Base-by-base conservation (phyloP, 2,329 filamentous ascomycete species). In the Exophiala sp. region DNA sequence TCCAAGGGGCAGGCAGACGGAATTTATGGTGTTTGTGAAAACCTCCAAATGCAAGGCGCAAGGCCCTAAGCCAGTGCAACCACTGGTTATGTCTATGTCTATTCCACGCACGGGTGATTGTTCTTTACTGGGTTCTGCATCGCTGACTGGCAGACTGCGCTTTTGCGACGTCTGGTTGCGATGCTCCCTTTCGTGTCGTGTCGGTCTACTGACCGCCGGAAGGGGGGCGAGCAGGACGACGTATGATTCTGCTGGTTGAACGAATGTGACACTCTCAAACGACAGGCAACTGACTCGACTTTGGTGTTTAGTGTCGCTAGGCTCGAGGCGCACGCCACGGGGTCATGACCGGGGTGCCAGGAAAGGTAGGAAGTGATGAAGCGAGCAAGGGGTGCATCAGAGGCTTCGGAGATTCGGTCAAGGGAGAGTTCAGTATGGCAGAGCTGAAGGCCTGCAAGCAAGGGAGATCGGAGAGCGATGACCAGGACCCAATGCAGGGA, bases 201-300 rank as follows among this genome's bases (percentile, higher is more conserved):
- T 55, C 52, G 52, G 52, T 55, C 52, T 46, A 46, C 42, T 46
- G 52, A 55, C 52, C 52, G 52, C 52, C 52, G 46, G 45, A 52
- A 51, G 39, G 21, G 30, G 24, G 35, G 39, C 41, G 50, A 46
- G 37, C 22, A 13, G 21, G 44, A 41, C 38, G 34, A 43, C n/a
- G 41, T 43, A 46, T 43, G 38, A 38, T 38, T 46, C 27, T 42
- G 3, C n/a, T 37, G 18, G 34, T 3, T 18, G 49, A 44, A 43
- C 42, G 49, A 47, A 52, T 52, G 49, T 52, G 49, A 47, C 49
- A 46, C 49, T 34, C 27, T 21, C 5, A 27, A 24, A 24, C 35
- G 39, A 40, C 45, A 43, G 39, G 43, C 29, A 29, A 32, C 21
- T 37, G 34, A 24, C 38, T 24, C 13, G 38, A 41, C 22, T 24